Conservation (phyloP, 495 filamentous ascomycete genomes). For the Podospora anserina region DNA sequence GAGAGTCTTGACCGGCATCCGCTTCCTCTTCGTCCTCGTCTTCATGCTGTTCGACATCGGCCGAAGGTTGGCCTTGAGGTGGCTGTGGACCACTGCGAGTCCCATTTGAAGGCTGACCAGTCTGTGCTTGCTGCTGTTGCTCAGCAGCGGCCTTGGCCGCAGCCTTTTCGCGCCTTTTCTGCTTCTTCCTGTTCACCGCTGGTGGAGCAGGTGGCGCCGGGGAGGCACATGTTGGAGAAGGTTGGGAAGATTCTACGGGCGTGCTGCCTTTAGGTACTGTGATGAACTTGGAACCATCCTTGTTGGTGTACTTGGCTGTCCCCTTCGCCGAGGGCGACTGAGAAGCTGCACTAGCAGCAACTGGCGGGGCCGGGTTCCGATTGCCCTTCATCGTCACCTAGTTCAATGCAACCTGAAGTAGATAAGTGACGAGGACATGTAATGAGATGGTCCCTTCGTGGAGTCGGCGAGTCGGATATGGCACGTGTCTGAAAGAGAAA, state of each 20-base stretch:
- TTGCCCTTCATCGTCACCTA: slow-evolving; percentile 52
- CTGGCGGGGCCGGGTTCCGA: slow-evolving; percentile 43
- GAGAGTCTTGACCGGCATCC: slow-evolving; percentile 1
- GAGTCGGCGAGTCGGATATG: neutral
- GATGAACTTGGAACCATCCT: slow-evolving; percentile 66
- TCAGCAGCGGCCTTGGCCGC: slow-evolving; percentile 66
- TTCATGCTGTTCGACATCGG: slow-evolving; percentile 24
- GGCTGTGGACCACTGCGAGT: slow-evolving; percentile 38
- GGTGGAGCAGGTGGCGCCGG: slow-evolving; percentile 36
- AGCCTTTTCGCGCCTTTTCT: slow-evolving; percentile 78
- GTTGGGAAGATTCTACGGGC: slow-evolving; percentile 50
- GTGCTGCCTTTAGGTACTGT: slow-evolving; percentile 58
- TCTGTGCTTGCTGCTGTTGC: slow-evolving; percentile 24
- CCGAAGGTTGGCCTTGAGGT: slow-evolving; percentile 28
- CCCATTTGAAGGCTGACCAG: slow-evolving; percentile 36
- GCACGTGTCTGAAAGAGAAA: neutral
- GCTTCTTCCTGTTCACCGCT: slow-evolving; percentile 84
- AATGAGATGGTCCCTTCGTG: slow-evolving; percentile 7
- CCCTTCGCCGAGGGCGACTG: slow-evolving; percentile 42
- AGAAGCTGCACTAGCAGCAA: slow-evolving; percentile 33
- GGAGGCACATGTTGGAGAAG: slow-evolving; percentile 43
- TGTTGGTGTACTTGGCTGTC: slow-evolving; percentile 60
- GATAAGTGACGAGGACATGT: slow-evolving; percentile 34
- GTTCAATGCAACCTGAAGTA: slow-evolving; percentile 23
- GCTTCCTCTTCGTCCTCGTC: slow-evolving; percentile 31